These are phyloP conservation scores for Sequoia sempervirens DNA, from an alignment of 75 land plant genomes.

Conservation along the genomic window DNA sequence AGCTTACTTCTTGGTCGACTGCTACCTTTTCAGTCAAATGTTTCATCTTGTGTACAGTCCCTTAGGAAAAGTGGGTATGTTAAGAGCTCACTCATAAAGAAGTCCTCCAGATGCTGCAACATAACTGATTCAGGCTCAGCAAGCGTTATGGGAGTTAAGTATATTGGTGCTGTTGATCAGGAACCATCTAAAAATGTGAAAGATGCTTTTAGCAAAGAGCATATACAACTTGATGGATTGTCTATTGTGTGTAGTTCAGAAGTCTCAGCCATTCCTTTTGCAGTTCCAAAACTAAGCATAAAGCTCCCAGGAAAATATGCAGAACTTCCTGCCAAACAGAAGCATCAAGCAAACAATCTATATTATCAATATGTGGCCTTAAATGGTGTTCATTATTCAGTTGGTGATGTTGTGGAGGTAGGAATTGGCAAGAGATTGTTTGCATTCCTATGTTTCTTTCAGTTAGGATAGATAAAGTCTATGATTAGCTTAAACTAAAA, in stretches of 20 bases:
- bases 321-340: background rate
- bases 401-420: conserved; percentile 30
- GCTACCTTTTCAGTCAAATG: conserved; percentile 32
- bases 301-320: conserved; percentile 8
- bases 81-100: background rate
- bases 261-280: conserved; percentile 1
- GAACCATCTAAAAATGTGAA: background rate
- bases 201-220: background rate
- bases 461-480: background rate
- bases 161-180: background rate
- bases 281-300: conserved; percentile 11
- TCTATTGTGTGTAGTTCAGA: background rate
- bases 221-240: background rate
- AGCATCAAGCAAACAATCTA: background rate
- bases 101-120: background rate
- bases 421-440: background rate
- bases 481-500: conserved; percentile 6
- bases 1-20: conserved; percentile 41
- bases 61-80: background rate
- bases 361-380: conserved; percentile 7
- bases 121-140: background rate
- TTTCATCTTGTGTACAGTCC: conserved; percentile 1
- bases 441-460: background rate
- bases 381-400: conserved; percentile 9
- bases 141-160: background rate